Base-by-base conservation (phyloP, 2,329 filamentous ascomycete genomes). In the Simplicillium sp. region DNA sequence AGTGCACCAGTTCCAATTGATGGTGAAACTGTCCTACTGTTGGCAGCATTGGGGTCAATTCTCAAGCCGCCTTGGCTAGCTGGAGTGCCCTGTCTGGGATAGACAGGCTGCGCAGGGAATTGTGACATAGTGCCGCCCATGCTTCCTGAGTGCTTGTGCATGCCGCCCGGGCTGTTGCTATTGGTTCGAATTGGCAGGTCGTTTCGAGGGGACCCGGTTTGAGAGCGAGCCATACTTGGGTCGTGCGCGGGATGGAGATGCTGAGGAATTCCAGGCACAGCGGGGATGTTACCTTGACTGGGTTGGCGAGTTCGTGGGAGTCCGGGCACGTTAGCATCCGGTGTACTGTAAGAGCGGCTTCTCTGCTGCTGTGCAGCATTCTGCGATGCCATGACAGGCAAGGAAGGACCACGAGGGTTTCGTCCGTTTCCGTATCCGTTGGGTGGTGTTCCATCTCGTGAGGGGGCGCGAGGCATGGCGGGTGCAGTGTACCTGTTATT, bases 261-360 rank as follows among this genome's bases (percentile, higher is more conserved):
- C 15, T 81, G 66, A 17, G 85, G 84, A 39, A 89, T 88, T 6
- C 84, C 83, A 7, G 84, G 84, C 11, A 89, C 83, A 11, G 77
- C 77, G 5, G 84, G 84, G 6, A 87, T 74, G 44, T 66, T 58
- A 50, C 59, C 68, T 62, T 61, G 68, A 58, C 67, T 73, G 57
- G 61, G 70, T 60, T 76, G 75, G 48, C 71, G 66, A 40, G 67
- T 69, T 47, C 79, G 71, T 55, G 71, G 68, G 37, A 72, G 72
- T 47, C 75, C 72, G 40, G 80, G 75, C 40, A 75, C 81, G 49
- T 94, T 87, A 51, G 95, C 95, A 58, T 97, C 89, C 7, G 92
- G 90, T 47, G 89, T 96, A 65, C 90, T 97, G 54, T 94, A 94
- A 31, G 89, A 95, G 48, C 92, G 78, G 64, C 86, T 82, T 49